Conservation (phyloP, 2,329 filamentous ascomycete species). For the Stylonectria norvegica region DNA sequence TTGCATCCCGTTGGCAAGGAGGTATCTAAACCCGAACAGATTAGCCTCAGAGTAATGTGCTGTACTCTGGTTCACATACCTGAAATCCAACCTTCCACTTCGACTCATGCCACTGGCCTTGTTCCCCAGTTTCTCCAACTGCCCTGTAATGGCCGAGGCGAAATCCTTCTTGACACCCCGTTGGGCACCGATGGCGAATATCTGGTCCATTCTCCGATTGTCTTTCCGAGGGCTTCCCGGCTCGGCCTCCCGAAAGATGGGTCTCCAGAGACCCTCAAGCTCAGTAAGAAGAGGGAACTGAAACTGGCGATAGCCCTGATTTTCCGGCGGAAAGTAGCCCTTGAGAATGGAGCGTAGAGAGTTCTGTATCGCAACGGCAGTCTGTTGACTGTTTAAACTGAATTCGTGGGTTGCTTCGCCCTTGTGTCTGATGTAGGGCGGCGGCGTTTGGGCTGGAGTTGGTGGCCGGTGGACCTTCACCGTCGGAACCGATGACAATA, state of each 20-base stretch:
- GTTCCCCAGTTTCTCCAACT: conserved; percentile 53
- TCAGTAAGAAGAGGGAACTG: conserved; percentile 47
- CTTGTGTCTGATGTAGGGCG: conserved; percentile 29
- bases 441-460: conserved; percentile 43
- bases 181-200: conserved; percentile 58
- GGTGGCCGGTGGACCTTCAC: conserved; percentile 36
- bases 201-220: conserved; percentile 49
- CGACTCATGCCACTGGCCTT: conserved; percentile 48
- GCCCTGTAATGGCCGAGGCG: conserved; percentile 44
- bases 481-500: conserved; percentile 15
- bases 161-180: conserved; percentile 51
- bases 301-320: conserved; percentile 46
- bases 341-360: conserved; percentile 52
- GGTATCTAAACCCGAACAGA: conserved; percentile 54
- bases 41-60: too few relatives aligned
- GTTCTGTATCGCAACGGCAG: conserved; percentile 55
- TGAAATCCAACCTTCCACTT: conserved; percentile 56
- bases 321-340: conserved; percentile 47
- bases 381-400: conserved; percentile 38
- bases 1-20: conserved; percentile 60
- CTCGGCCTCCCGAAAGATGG: conserved; percentile 44
- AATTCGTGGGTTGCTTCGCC: conserved; percentile 46
- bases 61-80: conserved; percentile 42
- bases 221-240: conserved; percentile 28
- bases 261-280: conserved; percentile 50